phyloP scores from a whole-genome alignment of 176 grass and related monocot species.

The Lolium perenne region DNA sequence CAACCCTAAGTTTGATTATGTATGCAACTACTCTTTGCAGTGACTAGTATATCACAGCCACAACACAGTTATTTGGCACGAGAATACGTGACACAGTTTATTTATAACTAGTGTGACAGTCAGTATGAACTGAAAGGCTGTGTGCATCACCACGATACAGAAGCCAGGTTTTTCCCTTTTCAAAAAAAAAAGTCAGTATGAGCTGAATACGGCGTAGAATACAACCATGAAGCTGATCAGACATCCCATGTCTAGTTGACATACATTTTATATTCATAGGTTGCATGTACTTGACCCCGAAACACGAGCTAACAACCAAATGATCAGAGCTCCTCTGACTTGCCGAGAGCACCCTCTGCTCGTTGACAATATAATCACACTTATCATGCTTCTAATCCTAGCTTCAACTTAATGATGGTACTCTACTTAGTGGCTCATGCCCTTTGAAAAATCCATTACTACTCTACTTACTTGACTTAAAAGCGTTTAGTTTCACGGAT shows the following conservation, averaged over 20 bases:
- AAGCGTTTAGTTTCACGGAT: constrained; percentile 29
- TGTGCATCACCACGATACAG: too few relatives aligned
- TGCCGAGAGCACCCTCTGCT: neutral
- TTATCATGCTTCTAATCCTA: neutral
- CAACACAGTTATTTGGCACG: neutral
- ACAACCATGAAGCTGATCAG: neutral
- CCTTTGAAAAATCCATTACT: neutral
- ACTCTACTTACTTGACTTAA: neutral
- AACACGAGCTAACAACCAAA: neutral
- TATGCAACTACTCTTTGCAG: too few relatives aligned
- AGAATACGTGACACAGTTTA: neutral
- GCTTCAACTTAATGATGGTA: neutral
- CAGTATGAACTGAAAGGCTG: neutral
- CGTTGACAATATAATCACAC: neutral
- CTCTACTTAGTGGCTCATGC: neutral
- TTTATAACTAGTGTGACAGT: neutral
- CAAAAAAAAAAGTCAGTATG: too few relatives aligned
- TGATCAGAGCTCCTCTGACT: constrained; percentile 9
- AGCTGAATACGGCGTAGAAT: neutral
- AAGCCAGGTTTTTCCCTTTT: too few relatives aligned
- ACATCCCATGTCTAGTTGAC: constrained; percentile 14
- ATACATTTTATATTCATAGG: neutral
- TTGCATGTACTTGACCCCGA: neutral
- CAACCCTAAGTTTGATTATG: too few relatives aligned
- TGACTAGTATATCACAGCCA: too few relatives aligned